Conservation (phyloP, 306 rosid genomes). For the Macrotyloma uniflorum region DNA sequence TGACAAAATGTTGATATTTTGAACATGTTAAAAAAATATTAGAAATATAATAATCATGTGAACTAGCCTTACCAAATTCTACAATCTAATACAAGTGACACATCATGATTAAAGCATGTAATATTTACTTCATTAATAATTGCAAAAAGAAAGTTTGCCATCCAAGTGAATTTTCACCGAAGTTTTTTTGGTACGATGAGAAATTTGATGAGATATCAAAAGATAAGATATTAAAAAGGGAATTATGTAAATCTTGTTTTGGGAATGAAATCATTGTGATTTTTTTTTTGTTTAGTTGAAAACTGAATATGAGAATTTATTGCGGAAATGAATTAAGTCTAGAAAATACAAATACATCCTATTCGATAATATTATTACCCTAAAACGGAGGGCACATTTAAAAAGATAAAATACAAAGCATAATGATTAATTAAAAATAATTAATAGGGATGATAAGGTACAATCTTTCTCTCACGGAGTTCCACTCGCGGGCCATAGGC, state of each 20-base stretch:
- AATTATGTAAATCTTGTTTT: neutral
- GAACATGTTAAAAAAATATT: neutral
- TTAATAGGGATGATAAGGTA: constrained; percentile 12
- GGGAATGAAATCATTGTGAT: neutral
- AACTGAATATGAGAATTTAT: neutral
- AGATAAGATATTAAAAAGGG: neutral
- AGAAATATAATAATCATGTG: neutral
- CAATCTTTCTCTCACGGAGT: constrained; percentile 33
- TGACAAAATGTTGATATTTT: neutral
- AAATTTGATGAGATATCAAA: neutral
- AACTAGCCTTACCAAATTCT: neutral
- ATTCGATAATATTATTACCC: neutral
- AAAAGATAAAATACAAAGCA: neutral
- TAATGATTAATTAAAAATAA: constrained; percentile 15
- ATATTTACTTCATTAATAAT: neutral
- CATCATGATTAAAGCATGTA: constrained; percentile 25
- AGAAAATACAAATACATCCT: constrained; percentile 7
- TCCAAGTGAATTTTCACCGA: neutral
- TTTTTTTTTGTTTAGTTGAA: neutral
- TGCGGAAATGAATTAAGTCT: neutral
- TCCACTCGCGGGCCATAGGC: constrained; percentile 51
- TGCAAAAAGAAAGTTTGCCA: neutral
- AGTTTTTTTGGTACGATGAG: neutral
- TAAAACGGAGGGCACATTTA: neutral
- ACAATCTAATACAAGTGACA: neutral